phyloP scores from a whole-genome alignment of 2,329 filamentous ascomycete species.

The Xylaria sp. region DNA sequence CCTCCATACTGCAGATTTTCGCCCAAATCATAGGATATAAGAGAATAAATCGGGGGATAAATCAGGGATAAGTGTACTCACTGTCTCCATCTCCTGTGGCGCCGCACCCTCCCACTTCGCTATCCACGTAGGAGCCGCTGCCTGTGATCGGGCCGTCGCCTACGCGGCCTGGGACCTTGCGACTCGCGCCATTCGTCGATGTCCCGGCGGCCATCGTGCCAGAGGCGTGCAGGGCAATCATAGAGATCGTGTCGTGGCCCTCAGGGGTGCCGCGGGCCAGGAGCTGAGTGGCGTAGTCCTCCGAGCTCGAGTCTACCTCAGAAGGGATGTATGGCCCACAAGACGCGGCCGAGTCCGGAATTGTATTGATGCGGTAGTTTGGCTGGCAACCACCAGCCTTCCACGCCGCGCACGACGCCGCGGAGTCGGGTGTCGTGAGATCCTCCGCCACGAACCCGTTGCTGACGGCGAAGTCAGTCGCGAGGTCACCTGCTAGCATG shows the following conservation, averaged over 20 bases:
- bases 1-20: neutral
- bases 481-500: slow-evolving; percentile 63
- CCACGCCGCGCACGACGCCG: slow-evolving; percentile 57
- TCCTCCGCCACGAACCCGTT: slow-evolving; percentile 62
- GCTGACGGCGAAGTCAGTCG: slow-evolving; percentile 63
- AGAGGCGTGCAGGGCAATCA: slow-evolving; percentile 58
- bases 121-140: slow-evolving; percentile 66
- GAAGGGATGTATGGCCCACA: slow-evolving; percentile 61
- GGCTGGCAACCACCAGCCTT: slow-evolving; percentile 57
- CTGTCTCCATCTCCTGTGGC: slow-evolving; percentile 67
- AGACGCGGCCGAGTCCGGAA: slow-evolving; percentile 54
- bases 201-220: slow-evolving; percentile 65
- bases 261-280: slow-evolving; percentile 25
- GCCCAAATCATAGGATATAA: no score
- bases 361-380: slow-evolving; percentile 62
- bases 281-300: slow-evolving; percentile 39
- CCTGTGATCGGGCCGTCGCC: slow-evolving; percentile 67
- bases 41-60: no score
- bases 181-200: slow-evolving; percentile 65
- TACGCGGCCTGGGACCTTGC: slow-evolving; percentile 66
- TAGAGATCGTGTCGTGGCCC: slow-evolving; percentile 65
- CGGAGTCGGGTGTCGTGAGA: slow-evolving; percentile 57
- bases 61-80: neutral
- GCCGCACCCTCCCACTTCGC: slow-evolving; percentile 64
- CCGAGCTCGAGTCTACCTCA: slow-evolving; percentile 42